Evolutionary conservation across 2,329 filamentous ascomycete genomes (phyloP).

Genomic region (Ceratocystis eucalypticola): DNA sequence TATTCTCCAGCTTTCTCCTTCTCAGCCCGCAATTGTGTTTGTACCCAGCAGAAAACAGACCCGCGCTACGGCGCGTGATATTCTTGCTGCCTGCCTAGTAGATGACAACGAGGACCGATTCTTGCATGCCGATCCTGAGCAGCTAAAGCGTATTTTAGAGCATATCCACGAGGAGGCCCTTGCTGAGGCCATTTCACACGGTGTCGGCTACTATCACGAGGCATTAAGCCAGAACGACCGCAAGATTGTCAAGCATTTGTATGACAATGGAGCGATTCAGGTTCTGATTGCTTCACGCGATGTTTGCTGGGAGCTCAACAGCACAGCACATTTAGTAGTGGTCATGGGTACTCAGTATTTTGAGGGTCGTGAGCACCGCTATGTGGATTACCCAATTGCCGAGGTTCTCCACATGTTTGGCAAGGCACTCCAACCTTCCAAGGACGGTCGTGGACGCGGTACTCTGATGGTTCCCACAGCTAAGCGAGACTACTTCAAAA

Average conservation of each 20-base stretch:
- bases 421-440: slow-evolving; percentile 65
- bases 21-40: slow-evolving; percentile 84
- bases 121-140: slow-evolving; percentile 68
- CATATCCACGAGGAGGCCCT: slow-evolving; percentile 76
- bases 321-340: slow-evolving; percentile 77
- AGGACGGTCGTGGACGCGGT: slow-evolving; percentile 70
- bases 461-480: slow-evolving; percentile 94
- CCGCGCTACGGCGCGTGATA: slow-evolving; percentile 69
- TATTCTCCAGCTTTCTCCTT: slow-evolving; percentile 72
- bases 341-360: slow-evolving; percentile 98
- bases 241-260: slow-evolving; percentile 85
- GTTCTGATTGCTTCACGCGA: slow-evolving; percentile 66
- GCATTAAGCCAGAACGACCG: slow-evolving; percentile 80
- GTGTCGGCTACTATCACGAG: slow-evolving; percentile 95
- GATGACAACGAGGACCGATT: slow-evolving; percentile 92
- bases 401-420: slow-evolving; percentile 98
- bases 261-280: slow-evolving; percentile 77
- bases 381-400: slow-evolving; percentile 88
- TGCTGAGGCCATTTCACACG: slow-evolving; percentile 79
- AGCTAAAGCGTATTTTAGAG: slow-evolving; percentile 68
- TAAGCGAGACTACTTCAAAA: slow-evolving; percentile 96
- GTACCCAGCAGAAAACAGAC: slow-evolving; percentile 90
- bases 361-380: slow-evolving; percentile 90
- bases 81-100: slow-evolving; percentile 73
- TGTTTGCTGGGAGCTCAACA: slow-evolving; percentile 90